Evolutionary conservation across 78 protist species (phyloP).

Genomic region (Cavenderia fasciculata): DNA sequence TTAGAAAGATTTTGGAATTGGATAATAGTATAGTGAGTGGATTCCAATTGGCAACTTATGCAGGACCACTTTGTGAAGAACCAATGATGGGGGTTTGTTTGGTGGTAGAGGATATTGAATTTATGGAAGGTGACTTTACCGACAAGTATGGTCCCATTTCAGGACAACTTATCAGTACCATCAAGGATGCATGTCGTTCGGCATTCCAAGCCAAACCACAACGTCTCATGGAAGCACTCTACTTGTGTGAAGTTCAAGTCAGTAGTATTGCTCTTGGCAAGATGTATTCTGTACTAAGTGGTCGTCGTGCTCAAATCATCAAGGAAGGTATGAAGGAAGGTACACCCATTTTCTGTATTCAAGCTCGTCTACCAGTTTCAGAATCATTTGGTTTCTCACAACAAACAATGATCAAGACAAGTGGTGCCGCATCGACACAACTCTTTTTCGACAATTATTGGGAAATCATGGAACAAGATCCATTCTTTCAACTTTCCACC

Average conservation of each 20-base stretch:
- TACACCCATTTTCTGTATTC: slow-evolving; percentile 86
- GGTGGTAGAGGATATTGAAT: slow-evolving; percentile 78
- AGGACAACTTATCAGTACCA: slow-evolving; percentile 91
- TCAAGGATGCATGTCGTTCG: slow-evolving; percentile 84
- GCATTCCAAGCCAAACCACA: slow-evolving; percentile 71
- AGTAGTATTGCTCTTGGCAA: slow-evolving; percentile 86
- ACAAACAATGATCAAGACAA: slow-evolving; percentile 89
- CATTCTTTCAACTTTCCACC: slow-evolving; percentile 90
- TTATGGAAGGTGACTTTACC: background rate
- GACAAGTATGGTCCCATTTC: slow-evolving; percentile 64
- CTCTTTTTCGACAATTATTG: slow-evolving; percentile 88
- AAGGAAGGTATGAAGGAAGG: slow-evolving; percentile 93
- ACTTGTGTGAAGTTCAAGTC: slow-evolving; percentile 89
- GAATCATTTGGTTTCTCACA: slow-evolving; percentile 94
- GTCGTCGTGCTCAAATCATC: slow-evolving; percentile 88
- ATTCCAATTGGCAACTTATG: slow-evolving; percentile 92
- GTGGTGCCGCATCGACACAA: slow-evolving; percentile 95
- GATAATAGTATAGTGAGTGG: slow-evolving; percentile 89
- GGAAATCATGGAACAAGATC: slow-evolving; percentile 89
- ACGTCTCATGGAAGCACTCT: slow-evolving; percentile 93
- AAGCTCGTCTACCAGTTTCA: slow-evolving; percentile 90
- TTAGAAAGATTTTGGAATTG: slow-evolving; percentile 49
- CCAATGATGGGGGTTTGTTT: slow-evolving; percentile 96
- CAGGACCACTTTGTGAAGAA: slow-evolving; percentile 98
- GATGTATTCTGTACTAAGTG: slow-evolving; percentile 90